Evolutionary conservation across 2,329 filamentous ascomycete genomes (phyloP), one percentile per base, ranked within the genome.

Genomic region (Colletotrichum sp.): DNA sequence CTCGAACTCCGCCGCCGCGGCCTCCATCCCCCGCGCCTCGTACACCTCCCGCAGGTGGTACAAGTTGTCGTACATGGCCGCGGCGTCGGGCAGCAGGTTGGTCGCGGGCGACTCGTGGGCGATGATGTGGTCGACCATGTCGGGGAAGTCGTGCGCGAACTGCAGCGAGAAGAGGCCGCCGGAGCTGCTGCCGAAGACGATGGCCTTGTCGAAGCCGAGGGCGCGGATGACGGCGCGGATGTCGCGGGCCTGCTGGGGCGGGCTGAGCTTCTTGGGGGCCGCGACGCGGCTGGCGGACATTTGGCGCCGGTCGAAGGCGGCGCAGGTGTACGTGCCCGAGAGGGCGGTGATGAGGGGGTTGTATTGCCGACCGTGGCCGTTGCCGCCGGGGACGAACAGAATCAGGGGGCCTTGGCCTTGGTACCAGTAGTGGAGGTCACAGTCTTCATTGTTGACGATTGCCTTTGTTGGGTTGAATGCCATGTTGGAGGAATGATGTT

Each of bases 271-370:
- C 61, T 78, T 78, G 75, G 77, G 77, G 16, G 69, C 73, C 27
- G 71, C 55, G 36, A 78, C 78, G 16, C 79, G 65, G 75, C 79
- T 81, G 18, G 77, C 77, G 18, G 79, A 81, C 80, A 82, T 82
- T 55, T 82, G 81, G 31, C 81, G 81, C 4, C 81, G 79, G 68
- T 82, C 80, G 54, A 82, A 82, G 15, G 82, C 82, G 21, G 69
- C 77, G 76, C 77, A 78, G 31, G 80, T 82, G 76, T 76, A 83
- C 0, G 31, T 47, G 54, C 76, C 70, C 8, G 79, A 77, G 5
- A 83, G 76, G 27, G 76, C 73, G 8, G 76, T 69, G 31, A 83
- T 81, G 29, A 82, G 75, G 31, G 74, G 47, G 76, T 79, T 75
- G 77, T 78, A 83, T 61, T 83, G 81, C 6, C 75, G 72, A 8